Conservation (phyloP, 352 stramenopile genomes). For the Globisporangium parvum region DNA sequence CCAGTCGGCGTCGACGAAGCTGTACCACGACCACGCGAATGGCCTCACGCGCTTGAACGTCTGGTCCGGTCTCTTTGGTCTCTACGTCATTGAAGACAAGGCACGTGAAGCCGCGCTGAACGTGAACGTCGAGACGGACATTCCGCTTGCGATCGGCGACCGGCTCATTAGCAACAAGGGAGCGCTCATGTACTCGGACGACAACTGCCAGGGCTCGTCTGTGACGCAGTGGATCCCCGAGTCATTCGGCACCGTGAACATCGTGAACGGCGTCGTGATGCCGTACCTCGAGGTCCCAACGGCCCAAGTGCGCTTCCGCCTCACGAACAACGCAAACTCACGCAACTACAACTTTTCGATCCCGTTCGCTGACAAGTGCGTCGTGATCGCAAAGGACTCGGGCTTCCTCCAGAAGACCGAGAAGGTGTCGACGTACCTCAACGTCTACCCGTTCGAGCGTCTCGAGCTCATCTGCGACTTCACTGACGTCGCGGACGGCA, state of each 20-base stretch:
- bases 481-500: conserved; percentile 25
- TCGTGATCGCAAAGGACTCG: conserved; percentile 57
- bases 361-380: conserved; percentile 54
- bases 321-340: conserved; percentile 55
- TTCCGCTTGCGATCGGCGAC: conserved; percentile 50
- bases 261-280: conserved; percentile 68
- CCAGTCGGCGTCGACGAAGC: no score
- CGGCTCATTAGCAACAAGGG: conserved; percentile 44
- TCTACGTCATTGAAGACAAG: conserved; percentile 57
- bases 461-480: conserved; percentile 63
- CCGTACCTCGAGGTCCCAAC: conserved; percentile 53
- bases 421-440: conserved; percentile 19
- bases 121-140: conserved; percentile 48
- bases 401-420: conserved; percentile 43
- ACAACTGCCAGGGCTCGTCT: conserved; percentile 35
- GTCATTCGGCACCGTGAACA: conserved; percentile 54
- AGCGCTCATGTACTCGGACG: conserved; percentile 59
- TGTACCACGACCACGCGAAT: conserved; percentile 64
- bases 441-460: conserved; percentile 55
- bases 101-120: conserved; percentile 40
- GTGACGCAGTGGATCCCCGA: conserved; percentile 54
- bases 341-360: conserved; percentile 74
- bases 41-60: conserved; percentile 59
- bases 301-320: conserved; percentile 53
- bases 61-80: conserved; percentile 52